A percentile compares a stretch with the other conserved stretches of the same genome.
Evolutionary conservation across 495 filamentous ascomycete species (phyloP).

Genomic region (Penicillium cosmopolitanum): DNA sequence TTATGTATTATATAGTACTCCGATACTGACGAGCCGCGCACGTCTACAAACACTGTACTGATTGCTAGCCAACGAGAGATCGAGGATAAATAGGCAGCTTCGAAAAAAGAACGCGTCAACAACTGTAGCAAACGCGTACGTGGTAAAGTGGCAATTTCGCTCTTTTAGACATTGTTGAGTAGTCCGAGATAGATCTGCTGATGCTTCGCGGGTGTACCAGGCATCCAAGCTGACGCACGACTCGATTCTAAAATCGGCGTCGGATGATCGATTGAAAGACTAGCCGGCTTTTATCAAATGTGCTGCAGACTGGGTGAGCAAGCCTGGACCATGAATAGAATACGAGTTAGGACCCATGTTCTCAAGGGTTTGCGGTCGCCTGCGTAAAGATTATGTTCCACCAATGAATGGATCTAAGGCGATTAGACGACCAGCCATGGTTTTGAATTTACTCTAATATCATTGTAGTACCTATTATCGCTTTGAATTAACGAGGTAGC

Average conservation of each 20-base stretch:
- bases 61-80: neutral
- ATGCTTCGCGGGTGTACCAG: slow-evolving; percentile 2
- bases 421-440: too few species aligned
- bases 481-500: too few species aligned
- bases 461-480: too few species aligned
- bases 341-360: neutral
- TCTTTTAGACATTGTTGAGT: neutral
- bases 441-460: too few species aligned
- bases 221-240: slow-evolving; percentile 2
- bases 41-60: too few species aligned
- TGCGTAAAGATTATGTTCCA: too few species aligned
- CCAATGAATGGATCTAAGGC: too few species aligned
- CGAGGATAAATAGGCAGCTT: neutral
- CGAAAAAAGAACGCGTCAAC: neutral
- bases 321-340: neutral
- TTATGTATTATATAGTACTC: too few species aligned
- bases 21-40: too few species aligned
- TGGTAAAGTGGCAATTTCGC: neutral
- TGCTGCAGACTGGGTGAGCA: neutral
- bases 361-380: too few species aligned
- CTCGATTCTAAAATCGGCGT: neutral
- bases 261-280: neutral
- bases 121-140: neutral
- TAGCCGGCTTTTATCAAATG: neutral
- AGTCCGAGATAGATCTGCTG: neutral